A percentile compares a stretch with the other conserved stretches of the same genome.
Evolutionary conservation across 176 grass and related monocot genomes (phyloP).

Genomic region (Typha latifolia): DNA sequence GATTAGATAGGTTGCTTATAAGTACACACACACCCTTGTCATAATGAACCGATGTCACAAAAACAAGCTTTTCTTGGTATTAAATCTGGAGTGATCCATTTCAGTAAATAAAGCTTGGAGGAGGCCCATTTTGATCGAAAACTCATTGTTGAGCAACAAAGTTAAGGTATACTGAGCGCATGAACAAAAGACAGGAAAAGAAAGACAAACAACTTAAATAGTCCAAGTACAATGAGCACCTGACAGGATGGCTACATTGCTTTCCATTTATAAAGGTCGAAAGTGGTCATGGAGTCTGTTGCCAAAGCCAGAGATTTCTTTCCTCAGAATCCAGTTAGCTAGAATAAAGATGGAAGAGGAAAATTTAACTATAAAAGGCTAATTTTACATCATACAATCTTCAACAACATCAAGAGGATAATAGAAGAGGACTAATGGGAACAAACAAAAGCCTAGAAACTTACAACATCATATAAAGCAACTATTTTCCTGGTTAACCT

Average conservation of each 20-base stretch:
- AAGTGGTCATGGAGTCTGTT: background rate
- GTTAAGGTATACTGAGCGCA: background rate
- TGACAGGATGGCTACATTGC: background rate
- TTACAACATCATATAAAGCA: conserved; percentile 5
- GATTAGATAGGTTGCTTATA: too few species aligned
- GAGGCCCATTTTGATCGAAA: too few species aligned
- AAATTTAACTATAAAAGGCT: background rate
- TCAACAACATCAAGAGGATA: conserved; percentile 3
- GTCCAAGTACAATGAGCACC: background rate
- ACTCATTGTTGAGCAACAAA: too few species aligned
- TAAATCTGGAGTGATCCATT: too few species aligned
- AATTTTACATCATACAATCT: background rate
- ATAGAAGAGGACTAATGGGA: background rate
- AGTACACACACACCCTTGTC: too few species aligned
- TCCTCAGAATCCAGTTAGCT: conserved; percentile 9
- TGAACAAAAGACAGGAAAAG: background rate
- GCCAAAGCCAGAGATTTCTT: background rate
- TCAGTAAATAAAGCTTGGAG: too few species aligned
- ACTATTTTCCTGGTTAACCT: conserved; percentile 11
- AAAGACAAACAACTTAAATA: background rate
- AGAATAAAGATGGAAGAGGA: background rate
- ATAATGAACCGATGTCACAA: too few species aligned
- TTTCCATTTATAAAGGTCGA: background rate
- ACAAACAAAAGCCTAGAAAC: background rate
- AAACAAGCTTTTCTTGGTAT: too few species aligned